Conservation (phyloP, 1,284 basidiomycete species). For the Cronartium quercuum region DNA sequence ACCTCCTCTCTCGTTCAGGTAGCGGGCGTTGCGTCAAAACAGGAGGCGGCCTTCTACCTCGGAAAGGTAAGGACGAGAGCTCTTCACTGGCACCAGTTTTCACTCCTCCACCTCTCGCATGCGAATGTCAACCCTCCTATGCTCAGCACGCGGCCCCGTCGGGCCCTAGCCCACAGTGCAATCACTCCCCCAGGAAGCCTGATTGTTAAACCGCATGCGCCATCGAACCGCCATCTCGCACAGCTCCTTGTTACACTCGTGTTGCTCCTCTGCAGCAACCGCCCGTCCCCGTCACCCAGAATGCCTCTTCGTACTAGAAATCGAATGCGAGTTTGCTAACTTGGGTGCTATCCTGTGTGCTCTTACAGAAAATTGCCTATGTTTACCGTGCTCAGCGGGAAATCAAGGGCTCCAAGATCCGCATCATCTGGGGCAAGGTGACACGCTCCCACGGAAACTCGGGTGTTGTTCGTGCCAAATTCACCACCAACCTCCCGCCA, state of each 20-base stretch:
- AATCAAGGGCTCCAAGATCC: constrained; percentile 35
- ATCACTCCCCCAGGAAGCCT: too few species aligned
- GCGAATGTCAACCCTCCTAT: too few species aligned
- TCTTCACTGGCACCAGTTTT: not conserved
- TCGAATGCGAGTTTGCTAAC: too few species aligned
- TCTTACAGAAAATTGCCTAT: constrained; percentile 27
- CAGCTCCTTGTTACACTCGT: not conserved
- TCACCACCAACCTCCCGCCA: constrained; percentile 28
- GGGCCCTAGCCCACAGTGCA: too few species aligned
- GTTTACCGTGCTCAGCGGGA: constrained; percentile 36
- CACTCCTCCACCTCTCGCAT: not conserved
- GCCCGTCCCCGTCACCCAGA: too few species aligned
- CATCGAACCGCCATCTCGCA: not conserved
- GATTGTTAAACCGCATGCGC: not conserved
- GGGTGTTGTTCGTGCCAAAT: constrained; percentile 37
- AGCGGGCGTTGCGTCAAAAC: constrained; percentile 29
- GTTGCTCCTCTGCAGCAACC: not conserved
- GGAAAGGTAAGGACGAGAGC: constrained; percentile 18
- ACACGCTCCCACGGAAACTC: constrained; percentile 35
- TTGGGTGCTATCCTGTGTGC: too few species aligned
- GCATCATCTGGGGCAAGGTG: constrained; percentile 39
- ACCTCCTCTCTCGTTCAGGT: constrained; percentile 34
- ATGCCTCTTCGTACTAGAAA: too few species aligned
- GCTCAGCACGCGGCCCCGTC: too few species aligned
- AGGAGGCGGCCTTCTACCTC: constrained; percentile 31